phyloP scores from a whole-genome alignment of 2,329 filamentous ascomycete species.

The Didymosphaeria variabile region DNA sequence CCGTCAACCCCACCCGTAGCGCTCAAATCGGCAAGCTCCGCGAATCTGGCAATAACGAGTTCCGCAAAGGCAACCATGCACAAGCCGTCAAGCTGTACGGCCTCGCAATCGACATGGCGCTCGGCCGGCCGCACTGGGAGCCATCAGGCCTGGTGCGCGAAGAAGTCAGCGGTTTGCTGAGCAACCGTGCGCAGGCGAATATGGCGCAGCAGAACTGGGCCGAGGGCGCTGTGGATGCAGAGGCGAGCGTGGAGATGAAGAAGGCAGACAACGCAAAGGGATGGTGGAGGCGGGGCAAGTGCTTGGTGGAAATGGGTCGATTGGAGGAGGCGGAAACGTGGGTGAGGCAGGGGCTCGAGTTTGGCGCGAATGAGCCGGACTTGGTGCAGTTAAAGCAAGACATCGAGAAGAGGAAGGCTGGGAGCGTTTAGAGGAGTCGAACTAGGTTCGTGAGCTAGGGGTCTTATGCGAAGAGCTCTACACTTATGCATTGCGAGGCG shows the following conservation, averaged over 20 bases:
- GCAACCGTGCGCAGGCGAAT: slow-evolving; percentile 89
- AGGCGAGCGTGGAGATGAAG: slow-evolving; percentile 88
- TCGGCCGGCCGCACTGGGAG: slow-evolving; percentile 85
- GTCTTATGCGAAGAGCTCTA: not conserved
- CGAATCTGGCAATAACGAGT: slow-evolving; percentile 83
- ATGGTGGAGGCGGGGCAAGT: slow-evolving; percentile 89
- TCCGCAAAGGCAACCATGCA: slow-evolving; percentile 76
- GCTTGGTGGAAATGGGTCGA: slow-evolving; percentile 89
- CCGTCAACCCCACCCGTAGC: slow-evolving; percentile 90
- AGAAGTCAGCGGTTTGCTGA: slow-evolving; percentile 80
- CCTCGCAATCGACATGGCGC: slow-evolving; percentile 89
- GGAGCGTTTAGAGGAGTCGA: not conserved
- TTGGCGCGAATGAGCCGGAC: slow-evolving; percentile 71
- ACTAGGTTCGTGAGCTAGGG: not conserved
- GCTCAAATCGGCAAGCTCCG: slow-evolving; percentile 90
- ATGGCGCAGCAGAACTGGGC: slow-evolving; percentile 85
- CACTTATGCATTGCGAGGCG: slow-evolving; percentile 13
- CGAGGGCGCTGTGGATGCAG: slow-evolving; percentile 86
- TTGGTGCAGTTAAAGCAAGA: slow-evolving; percentile 50
- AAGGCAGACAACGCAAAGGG: slow-evolving; percentile 88
- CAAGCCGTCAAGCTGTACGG: slow-evolving; percentile 85
- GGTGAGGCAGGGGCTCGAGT: slow-evolving; percentile 79
- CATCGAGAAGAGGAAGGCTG: slow-evolving; percentile 56
- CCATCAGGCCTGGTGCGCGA: slow-evolving; percentile 83
- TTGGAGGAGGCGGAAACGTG: slow-evolving; percentile 83